Evolutionary conservation across 2,329 filamentous ascomycete genomes (phyloP).

Genomic region (Exophiala spinifera): DNA sequence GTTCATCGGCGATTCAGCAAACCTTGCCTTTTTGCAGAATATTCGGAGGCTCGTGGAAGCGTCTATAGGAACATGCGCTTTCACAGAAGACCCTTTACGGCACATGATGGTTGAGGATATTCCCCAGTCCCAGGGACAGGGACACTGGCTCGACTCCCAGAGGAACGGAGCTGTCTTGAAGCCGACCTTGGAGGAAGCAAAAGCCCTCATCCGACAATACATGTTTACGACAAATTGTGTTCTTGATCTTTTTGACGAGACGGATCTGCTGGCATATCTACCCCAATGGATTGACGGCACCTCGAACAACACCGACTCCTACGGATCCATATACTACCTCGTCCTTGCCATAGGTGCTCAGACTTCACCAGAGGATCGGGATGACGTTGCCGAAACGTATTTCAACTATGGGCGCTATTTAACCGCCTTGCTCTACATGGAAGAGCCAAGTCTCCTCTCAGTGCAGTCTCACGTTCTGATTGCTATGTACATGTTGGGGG

Average conservation of each 20-base stretch:
- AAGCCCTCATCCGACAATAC: conserved; percentile 35
- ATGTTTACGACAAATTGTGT: conserved; percentile 30
- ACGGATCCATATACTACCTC: conserved; percentile 48
- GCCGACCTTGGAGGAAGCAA: conserved; percentile 29
- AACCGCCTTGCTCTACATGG: conserved; percentile 35
- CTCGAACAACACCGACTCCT: conserved; percentile 39
- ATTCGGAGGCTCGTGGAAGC: conserved; percentile 48
- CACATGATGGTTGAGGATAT: conserved; percentile 39
- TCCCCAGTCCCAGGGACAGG: conserved; percentile 2
- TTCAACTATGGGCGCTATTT: conserved; percentile 39
- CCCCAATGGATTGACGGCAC: conserved; percentile 34
- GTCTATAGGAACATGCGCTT: conserved; percentile 40
- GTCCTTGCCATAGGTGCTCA: conserved; percentile 48
- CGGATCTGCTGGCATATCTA: conserved; percentile 31
- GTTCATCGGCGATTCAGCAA: conserved; percentile 53
- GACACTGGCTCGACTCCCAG: background rate
- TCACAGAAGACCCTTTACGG: conserved; percentile 39
- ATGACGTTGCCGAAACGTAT: conserved; percentile 35
- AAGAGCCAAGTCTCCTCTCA: conserved; percentile 44
- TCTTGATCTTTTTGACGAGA: conserved; percentile 35
- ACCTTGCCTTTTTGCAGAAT: conserved; percentile 50
- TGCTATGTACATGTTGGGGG: conserved; percentile 38
- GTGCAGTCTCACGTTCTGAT: conserved; percentile 38
- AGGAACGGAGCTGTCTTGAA: conserved; percentile 22
- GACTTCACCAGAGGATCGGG: conserved; percentile 34